Evolutionary conservation across 2,329 filamentous ascomycete genomes (phyloP), one percentile per base, ranked within the genome.

Genomic region (Aspergillus arachidicola): DNA sequence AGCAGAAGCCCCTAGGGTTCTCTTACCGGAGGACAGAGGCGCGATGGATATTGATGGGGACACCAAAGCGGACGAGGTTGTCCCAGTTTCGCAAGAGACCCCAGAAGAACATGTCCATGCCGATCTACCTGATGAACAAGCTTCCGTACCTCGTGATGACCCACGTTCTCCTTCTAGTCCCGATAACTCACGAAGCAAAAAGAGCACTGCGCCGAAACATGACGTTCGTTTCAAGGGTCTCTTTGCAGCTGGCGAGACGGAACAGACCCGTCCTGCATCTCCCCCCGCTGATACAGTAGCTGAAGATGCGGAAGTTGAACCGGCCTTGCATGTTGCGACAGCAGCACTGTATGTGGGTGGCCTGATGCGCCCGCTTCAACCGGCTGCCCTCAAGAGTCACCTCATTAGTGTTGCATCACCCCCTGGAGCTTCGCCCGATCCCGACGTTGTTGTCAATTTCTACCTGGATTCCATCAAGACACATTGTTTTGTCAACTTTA

Each of bases 391-490:
- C 1, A 87, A 86, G 70, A 83, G 85, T 1, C 88, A 97, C 72
- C 83, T 98, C 5, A 75, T 86, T 50, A 80, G 85, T 7, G 85
- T 97, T 46, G 92, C 92, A 2, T 83, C 88, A 3, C 83, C 88
- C 0, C 81, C 86, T 1, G 80, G 80, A 30, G 76, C 80, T 23
- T 76, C 83, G 3, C 77, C 82, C 1, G 82, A 88, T 57, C 75
- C 85, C 6, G 82, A 86, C 41, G 79, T 87, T 14, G 82, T 97
- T 45, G 78, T 85, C 23, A 81, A 86, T 30, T 93, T 96, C 72
- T 93, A 92, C 74, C 84, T 98, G 45, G 94, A 98, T 75, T 84
- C 85, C 36, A 91, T 98, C 72, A 90, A 91, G 67, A 96, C 94
- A 0, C 95, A 99, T 76, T 93, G 93, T 10, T 91, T 97, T 73